phyloP scores from a whole-genome alignment of 768 basidiomycete genomes.

The Psilocybe cyanescens region DNA sequence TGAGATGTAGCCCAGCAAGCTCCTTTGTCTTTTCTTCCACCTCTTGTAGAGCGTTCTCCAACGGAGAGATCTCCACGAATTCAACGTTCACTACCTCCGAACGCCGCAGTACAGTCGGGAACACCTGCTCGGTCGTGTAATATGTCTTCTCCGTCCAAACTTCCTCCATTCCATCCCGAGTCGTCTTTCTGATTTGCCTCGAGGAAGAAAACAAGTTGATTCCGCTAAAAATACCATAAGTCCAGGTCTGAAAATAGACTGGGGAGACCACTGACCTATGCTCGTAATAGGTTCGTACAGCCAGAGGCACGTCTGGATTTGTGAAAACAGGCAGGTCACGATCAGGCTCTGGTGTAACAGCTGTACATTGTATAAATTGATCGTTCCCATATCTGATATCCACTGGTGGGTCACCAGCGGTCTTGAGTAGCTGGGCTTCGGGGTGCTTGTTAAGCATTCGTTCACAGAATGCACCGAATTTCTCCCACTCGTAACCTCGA shows the following conservation, averaged over 20 bases:
- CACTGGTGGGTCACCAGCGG: conserved; percentile 74
- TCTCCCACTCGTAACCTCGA: conserved; percentile 95
- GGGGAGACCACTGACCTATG: conserved; percentile 56
- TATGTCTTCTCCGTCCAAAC: conserved; percentile 90
- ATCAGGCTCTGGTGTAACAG: conserved; percentile 87
- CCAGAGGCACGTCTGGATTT: conserved; percentile 79
- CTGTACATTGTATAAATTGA: conserved; percentile 88
- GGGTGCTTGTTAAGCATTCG: conserved; percentile 91
- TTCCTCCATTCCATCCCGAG: conserved; percentile 71
- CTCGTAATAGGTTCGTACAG: conserved; percentile 86
- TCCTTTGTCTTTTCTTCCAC: conserved; percentile 83
- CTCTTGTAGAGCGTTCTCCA: conserved; percentile 82
- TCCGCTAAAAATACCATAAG: conserved; percentile 48
- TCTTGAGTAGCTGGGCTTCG: conserved; percentile 78
- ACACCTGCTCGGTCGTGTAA: conserved; percentile 84
- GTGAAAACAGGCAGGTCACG: conserved; percentile 77
- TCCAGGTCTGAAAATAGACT: background rate
- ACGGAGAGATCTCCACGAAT: conserved; percentile 79
- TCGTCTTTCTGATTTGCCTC: conserved; percentile 66
- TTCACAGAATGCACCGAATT: conserved; percentile 87
- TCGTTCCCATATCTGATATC: conserved; percentile 80
- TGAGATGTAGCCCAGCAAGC: conserved; percentile 64
- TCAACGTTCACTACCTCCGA: conserved; percentile 81
- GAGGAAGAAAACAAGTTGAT: conserved; percentile 83
- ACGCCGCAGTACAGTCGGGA: conserved; percentile 89